phyloP scores from a whole-genome alignment of 2,329 filamentous ascomycete species.

The Tetracladium maxilliforme region DNA sequence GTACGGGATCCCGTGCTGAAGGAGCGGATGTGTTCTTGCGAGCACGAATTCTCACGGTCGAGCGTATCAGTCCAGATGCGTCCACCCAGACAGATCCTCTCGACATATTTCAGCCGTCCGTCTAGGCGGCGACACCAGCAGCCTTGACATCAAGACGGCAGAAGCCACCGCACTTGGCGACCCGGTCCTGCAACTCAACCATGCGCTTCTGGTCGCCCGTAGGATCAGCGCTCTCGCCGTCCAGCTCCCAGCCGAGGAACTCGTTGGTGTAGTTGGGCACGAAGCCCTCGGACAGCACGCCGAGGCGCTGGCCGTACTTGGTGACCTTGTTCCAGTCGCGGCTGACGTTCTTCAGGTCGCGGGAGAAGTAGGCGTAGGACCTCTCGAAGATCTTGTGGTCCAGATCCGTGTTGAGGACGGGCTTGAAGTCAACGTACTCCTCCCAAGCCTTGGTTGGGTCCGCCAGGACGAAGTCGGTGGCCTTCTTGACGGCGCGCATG shows the following conservation, averaged over 20 bases:
- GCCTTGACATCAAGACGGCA: slow-evolving; percentile 22
- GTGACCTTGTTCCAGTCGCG: slow-evolving; percentile 71
- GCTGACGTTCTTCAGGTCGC: slow-evolving; percentile 58
- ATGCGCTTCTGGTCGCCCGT: slow-evolving; percentile 63
- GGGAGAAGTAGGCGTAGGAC: slow-evolving; percentile 62
- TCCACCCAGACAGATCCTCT: no score
- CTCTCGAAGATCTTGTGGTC: slow-evolving; percentile 73
- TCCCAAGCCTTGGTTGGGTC: slow-evolving; percentile 47
- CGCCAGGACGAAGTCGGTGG: slow-evolving; percentile 57
- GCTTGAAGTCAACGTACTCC: slow-evolving; percentile 60
- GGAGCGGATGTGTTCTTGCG: no score
- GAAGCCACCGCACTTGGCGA: slow-evolving; percentile 52
- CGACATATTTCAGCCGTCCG: no score
- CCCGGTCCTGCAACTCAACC: slow-evolving; percentile 50
- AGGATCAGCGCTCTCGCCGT: slow-evolving; percentile 50
- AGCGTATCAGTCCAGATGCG: no score
- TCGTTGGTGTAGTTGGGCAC: slow-evolving; percentile 62
- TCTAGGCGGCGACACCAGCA: no score
- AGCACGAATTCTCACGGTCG: no score
- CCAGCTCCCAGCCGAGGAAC: slow-evolving; percentile 51
- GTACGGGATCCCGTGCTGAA: no score
- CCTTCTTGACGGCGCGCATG: slow-evolving; percentile 58
- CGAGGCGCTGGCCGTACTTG: slow-evolving; percentile 58
- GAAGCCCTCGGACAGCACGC: slow-evolving; percentile 48
- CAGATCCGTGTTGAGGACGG: slow-evolving; percentile 49